A percentile compares a stretch with the other conserved stretches of the same genome.
Conservation (phyloP, 1,284 basidiomycete species). For the Ceratobasidium sp. region DNA sequence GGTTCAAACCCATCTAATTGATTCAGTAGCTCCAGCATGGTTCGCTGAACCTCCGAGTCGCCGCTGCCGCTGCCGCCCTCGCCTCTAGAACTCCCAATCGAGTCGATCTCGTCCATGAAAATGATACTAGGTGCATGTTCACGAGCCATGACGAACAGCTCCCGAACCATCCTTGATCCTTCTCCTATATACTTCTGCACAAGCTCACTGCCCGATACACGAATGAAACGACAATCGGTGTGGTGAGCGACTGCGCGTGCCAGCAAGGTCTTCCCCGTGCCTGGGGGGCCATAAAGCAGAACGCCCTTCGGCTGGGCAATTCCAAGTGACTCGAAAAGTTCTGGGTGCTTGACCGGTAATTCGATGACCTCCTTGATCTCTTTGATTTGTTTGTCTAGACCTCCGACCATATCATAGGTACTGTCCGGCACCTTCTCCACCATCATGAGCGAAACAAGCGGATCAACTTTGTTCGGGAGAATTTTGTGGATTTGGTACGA, state of each 20-base stretch:
- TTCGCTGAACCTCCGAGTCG: conserved; percentile 97
- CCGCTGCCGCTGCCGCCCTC: conserved; percentile 88
- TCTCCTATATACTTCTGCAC: conserved; percentile 99
- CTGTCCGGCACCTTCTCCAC: conserved; percentile 99
- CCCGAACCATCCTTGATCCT: conserved; percentile 94
- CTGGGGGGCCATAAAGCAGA: conserved; percentile 93
- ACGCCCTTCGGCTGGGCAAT: conserved; percentile 99
- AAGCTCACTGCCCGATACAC: conserved; percentile 92
- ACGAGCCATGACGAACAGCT: conserved; percentile 98
- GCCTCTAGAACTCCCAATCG: conserved; percentile 92
- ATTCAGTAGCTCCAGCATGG: conserved; percentile 96
- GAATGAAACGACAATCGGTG: conserved; percentile 98
- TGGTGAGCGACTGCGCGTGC: conserved; percentile 96
- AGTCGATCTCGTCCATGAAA: conserved; percentile 99
- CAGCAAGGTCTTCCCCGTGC: conserved; percentile 94
- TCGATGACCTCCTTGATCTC: conserved; percentile 99
- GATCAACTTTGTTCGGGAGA: conserved; percentile 94
- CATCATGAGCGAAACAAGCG: conserved; percentile 98
- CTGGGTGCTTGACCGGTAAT: conserved; percentile 96
- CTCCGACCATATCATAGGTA: conserved; percentile 99
- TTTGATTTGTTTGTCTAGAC: conserved; percentile 97
- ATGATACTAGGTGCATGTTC: conserved; percentile 99
- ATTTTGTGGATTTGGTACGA: conserved; percentile 95
- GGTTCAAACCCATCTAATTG: conserved; percentile 98
- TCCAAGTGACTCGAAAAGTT: conserved; percentile 94